A percentile compares a stretch with the other conserved stretches of the same genome.
Evolutionary conservation across 805 yeast genomes (phyloP).

Genomic region (Saccharomycopsis javanensis): DNA sequence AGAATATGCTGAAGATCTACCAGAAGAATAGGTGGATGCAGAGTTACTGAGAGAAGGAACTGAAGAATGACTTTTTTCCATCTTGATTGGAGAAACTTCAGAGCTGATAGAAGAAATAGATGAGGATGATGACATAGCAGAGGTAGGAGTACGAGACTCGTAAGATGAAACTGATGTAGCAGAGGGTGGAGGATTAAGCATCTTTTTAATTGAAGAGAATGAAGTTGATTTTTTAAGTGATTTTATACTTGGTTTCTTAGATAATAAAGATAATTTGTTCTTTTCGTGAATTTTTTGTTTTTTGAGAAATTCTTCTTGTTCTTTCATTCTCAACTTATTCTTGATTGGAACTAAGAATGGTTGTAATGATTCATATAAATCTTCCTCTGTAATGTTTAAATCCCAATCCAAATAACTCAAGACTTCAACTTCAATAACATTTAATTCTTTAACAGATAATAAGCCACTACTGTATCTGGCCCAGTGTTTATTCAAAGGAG

Average conservation of each 20-base stretch:
- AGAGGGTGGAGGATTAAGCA: conserved; percentile 17
- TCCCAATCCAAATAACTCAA: conserved; percentile 65
- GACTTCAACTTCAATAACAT: conserved; percentile 73
- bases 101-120: conserved; percentile 19
- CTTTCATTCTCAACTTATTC: conserved; percentile 27
- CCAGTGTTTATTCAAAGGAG: conserved; percentile 76
- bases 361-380: conserved; percentile 55
- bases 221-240: conserved; percentile 16
- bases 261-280: conserved; percentile 1
- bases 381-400: conserved; percentile 54
- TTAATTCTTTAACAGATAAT: conserved; percentile 57
- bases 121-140: conserved; percentile 17
- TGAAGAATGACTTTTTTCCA: conserved; percentile 5
- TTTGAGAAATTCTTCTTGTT: conserved; percentile 14
- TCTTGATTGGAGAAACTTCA: conserved; percentile 13
- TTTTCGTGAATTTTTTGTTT: conserved; percentile 13
- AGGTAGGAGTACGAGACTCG: conserved; percentile 9
- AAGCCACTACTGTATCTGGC: conserved; percentile 68
- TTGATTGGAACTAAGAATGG: conserved; percentile 73
- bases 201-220: conserved; percentile 13
- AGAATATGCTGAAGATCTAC: conserved; percentile 15
- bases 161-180: conserved; percentile 18
- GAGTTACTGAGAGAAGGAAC: conserved; percentile 17
- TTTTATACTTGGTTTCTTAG: conserved; percentile 16
- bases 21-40: conserved; percentile 16